Conservation (phyloP, 352 stramenopile species). For the Chrysophaeum taylorii region DNA sequence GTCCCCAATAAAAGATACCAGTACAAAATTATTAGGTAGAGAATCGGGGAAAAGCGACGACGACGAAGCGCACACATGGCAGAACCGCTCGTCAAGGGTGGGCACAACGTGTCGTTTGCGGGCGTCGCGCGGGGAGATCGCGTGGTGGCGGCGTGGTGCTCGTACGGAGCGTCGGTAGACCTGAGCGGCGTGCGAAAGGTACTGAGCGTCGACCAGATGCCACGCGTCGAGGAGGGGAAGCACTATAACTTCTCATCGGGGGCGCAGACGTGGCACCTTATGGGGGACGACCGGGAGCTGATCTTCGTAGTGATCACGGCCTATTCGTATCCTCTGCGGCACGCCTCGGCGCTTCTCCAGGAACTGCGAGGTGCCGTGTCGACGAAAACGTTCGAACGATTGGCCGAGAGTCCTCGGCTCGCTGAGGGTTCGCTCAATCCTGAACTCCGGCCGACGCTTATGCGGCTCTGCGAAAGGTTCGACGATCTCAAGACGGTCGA, state of each 20-base stretch:
- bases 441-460: constrained; percentile 3
- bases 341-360: neutral
- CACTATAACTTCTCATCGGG: constrained; percentile 24
- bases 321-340: constrained; percentile 21
- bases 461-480: constrained; percentile 24
- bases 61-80: no score
- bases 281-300: constrained; percentile 18
- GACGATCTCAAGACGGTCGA: constrained; percentile 28
- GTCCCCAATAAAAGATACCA: no score
- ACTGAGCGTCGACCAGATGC: constrained; percentile 4
- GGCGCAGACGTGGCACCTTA: constrained; percentile 26
- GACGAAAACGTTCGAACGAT: no score
- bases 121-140: constrained; percentile 26
- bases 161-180: constrained; percentile 15
- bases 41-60: no score
- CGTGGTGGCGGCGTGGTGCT: constrained; percentile 22
- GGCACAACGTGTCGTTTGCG: constrained; percentile 26
- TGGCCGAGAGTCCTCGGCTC: no score
- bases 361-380: no score
- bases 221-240: constrained; percentile 18
- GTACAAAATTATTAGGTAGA: no score
- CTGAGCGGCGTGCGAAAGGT: constrained; percentile 17
- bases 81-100: no score
- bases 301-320: constrained; percentile 32
- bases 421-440: neutral